Base-by-base conservation (phyloP, 1,284 basidiomycete genomes). In the Sphaerobolus stellatus region DNA sequence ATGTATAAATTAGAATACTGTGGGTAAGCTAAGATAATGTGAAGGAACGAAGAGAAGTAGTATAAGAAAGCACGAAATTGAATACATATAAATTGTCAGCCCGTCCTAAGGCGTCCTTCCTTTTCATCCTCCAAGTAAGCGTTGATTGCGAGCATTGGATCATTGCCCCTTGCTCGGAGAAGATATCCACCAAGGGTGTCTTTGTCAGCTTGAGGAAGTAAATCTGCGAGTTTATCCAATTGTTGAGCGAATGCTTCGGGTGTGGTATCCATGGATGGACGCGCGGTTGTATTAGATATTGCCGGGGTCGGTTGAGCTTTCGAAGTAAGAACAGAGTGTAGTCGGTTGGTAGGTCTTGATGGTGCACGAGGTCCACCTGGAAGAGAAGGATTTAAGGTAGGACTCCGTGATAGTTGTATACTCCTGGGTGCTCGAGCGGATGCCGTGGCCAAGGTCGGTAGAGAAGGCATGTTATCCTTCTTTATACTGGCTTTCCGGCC, bases 81-180 rank as follows among this genome's bases (percentile, higher is more conserved):
- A n/a, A n/a, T n/a, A n/a, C n/a, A n/a, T n/a, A n/a, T n/a, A n/a
- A n/a, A n/a, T n/a, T n/a, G n/a, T n/a, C n/a, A n/a, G n/a, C n/a
- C n/a, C n/a, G n/a, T n/a, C n/a, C n/a, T n/a, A n/a, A n/a, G n/a
- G n/a, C n/a, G n/a, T n/a, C 88, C 89, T 62, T 85, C 87, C 74
- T 87, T 88, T 68, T 93, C 90, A 62, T 94, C 92, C 61, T 93
- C 91, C 28, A 94, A 73, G 68, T 92, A 94, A 64, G 90, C 87
- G 20, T 90, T 88, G 63, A 94, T 90, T 6, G 92, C 92, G 44
- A 88, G 71, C 54, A 92, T 87, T 13, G 47, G 33, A 68, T 91
- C 88, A 63, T 90, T 84, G 6, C 90, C 71, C 54, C 69, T 88
- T 14, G 88, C 75, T 24, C 85, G 78, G 28, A 78, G 77, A 50